A percentile compares a stretch with the other conserved stretches of the same genome.
These are phyloP conservation scores for Geosiphon pyriformis DNA, from an alignment of 192 early-diverging fungal genomes.

Conservation along the genomic window DNA sequence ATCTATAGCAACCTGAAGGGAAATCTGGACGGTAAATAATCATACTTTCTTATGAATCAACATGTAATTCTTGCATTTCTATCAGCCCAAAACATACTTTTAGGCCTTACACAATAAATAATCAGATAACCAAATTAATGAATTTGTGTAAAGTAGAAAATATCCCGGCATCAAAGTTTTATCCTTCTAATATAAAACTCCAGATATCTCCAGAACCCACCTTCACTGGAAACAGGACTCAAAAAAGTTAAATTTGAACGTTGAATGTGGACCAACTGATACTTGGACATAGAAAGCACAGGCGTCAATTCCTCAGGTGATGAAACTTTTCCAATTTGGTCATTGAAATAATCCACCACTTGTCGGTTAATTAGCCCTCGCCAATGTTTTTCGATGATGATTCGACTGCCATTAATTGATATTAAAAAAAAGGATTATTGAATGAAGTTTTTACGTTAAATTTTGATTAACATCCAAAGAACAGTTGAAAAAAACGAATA, in stretches of 20 bases:
- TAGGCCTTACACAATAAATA: no score
- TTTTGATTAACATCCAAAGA: background rate
- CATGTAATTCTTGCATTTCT: no score
- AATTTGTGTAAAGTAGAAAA: no score
- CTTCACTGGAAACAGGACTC: slow-evolving; percentile 68
- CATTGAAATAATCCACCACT: slow-evolving; percentile 57
- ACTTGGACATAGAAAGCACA: slow-evolving; percentile 56
- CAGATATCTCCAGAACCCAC: slow-evolving; percentile 30
- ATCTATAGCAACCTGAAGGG: no score
- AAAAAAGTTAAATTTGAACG: slow-evolving; percentile 72
- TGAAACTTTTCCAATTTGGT: slow-evolving; percentile 54
- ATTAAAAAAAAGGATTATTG: slow-evolving; percentile 12
- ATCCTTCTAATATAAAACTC: background rate
- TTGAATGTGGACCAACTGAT: slow-evolving; percentile 61
- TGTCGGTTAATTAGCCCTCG: slow-evolving; percentile 56
- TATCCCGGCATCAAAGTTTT: no score
- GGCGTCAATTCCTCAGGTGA: slow-evolving; percentile 60
- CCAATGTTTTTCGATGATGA: slow-evolving; percentile 89
- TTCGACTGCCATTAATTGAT: slow-evolving; percentile 48
- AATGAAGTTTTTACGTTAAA: background rate
- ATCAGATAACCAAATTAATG: no score
- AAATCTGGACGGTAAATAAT: no score
- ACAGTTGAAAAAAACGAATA: background rate
- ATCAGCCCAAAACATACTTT: no score
- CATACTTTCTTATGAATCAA: no score